Percentiles rank a stretch among this genome's conserved stretches.
These are phyloP conservation scores for Clonostachys solani DNA, from an alignment of 2,329 filamentous ascomycete genomes.

Conservation along the genomic window DNA sequence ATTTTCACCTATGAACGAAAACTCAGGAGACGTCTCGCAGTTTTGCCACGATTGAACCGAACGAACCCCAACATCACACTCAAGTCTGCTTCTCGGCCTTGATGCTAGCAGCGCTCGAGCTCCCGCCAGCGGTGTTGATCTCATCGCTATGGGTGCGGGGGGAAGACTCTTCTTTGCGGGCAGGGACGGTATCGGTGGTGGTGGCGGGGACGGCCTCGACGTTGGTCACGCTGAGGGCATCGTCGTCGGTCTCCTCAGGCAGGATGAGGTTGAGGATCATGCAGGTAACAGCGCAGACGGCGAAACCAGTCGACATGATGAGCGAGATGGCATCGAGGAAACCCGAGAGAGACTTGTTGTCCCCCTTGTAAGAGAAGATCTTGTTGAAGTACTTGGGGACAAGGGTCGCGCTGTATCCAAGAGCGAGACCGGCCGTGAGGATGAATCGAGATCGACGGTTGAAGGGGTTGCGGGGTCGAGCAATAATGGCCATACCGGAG, in stretches of 20 bases:
- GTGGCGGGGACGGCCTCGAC: not conserved
- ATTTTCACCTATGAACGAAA: too few species aligned
- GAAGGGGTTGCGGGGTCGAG: conserved; percentile 59
- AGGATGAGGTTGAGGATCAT: conserved; percentile 71
- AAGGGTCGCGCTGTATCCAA: conserved; percentile 69
- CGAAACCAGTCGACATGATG: conserved; percentile 72
- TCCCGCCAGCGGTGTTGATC: conserved; percentile 1
- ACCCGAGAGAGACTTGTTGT: conserved; percentile 63
- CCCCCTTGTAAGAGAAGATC: conserved; percentile 69
- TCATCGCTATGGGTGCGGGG: conserved; percentile 3
- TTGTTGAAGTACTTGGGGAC: conserved; percentile 63
- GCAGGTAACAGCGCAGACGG: conserved; percentile 68
- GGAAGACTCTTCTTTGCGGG: not conserved
- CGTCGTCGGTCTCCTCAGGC: conserved; percentile 71
- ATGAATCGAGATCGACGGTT: conserved; percentile 81
- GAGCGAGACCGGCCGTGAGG: conserved; percentile 66
- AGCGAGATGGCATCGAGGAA: conserved; percentile 73
- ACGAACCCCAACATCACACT: not conserved
- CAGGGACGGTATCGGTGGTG: not conserved
- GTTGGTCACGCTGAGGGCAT: conserved; percentile 14
- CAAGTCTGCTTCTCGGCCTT: conserved; percentile 6
- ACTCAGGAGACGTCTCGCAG: too few species aligned
- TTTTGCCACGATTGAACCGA: too few species aligned
- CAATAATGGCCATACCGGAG: conserved; percentile 73
- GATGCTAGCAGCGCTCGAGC: not conserved